These are phyloP conservation scores for Leishmania gerbilli DNA, from an alignment of 208 protist species.

Conservation along the genomic window DNA sequence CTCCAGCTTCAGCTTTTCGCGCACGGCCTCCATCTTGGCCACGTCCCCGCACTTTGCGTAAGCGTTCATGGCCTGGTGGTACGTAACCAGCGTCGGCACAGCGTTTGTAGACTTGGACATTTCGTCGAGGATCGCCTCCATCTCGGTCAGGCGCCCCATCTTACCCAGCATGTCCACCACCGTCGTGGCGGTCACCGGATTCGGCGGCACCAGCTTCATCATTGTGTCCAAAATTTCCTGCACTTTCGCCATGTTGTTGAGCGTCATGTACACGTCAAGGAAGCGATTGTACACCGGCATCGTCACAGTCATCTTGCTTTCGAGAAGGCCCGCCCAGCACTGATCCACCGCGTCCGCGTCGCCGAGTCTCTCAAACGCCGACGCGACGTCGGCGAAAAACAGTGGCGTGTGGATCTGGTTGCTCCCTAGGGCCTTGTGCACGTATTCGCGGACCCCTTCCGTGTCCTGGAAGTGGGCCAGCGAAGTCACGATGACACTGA, in stretches of 20 bases:
- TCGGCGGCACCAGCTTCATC: constrained; percentile 90
- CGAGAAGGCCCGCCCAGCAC: constrained; percentile 78
- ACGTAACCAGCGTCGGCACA: constrained; percentile 86
- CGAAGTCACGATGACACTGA: constrained; percentile 73
- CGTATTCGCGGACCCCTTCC: constrained; percentile 61
- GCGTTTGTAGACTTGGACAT: constrained; percentile 87
- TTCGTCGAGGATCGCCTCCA: constrained; percentile 88
- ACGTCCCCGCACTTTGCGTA: constrained; percentile 92
- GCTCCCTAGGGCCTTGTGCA: constrained; percentile 55
- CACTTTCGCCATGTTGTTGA: constrained; percentile 85
- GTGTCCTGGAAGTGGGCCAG: constrained; percentile 71
- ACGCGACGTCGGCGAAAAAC: constrained; percentile 84
- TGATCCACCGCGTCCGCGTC: constrained; percentile 59
- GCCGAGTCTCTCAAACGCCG: constrained; percentile 69
- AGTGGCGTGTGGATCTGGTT: constrained; percentile 52
- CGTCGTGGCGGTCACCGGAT: constrained; percentile 89
- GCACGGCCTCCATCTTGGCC: constrained; percentile 81
- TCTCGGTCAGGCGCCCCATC: constrained; percentile 87
- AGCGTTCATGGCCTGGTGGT: constrained; percentile 91
- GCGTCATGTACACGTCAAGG: constrained; percentile 83
- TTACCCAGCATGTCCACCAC: constrained; percentile 93
- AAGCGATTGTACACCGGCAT: constrained; percentile 93
- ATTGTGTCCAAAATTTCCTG: constrained; percentile 90
- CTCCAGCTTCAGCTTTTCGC: constrained; percentile 54
- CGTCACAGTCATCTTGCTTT: constrained; percentile 75